These are phyloP conservation scores for Rhododendron ovatum DNA, from an alignment of 148 eudicot species.

Conservation along the genomic window DNA sequence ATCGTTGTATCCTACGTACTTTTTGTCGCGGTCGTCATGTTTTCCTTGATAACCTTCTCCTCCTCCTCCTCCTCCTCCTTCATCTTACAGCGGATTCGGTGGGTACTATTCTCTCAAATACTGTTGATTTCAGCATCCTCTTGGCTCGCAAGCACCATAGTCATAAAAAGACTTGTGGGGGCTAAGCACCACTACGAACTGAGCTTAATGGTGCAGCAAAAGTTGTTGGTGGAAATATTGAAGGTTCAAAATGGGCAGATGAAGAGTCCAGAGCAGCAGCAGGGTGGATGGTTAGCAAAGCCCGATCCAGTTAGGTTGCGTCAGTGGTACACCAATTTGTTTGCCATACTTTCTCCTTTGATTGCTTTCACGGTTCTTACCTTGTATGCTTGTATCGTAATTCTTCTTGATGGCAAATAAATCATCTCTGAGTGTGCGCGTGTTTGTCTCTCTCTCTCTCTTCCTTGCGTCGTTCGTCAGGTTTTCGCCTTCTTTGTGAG, in stretches of 20 bases:
- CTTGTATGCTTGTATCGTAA: background rate
- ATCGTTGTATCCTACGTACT: background rate
- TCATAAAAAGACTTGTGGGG: background rate
- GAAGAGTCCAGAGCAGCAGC: background rate
- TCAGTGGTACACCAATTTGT: background rate
- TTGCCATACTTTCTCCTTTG: background rate
- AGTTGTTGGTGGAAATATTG: background rate
- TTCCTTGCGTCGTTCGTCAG: no score
- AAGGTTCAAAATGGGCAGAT: background rate
- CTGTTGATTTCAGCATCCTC: background rate
- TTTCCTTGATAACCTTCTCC: background rate
- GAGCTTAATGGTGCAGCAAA: background rate
- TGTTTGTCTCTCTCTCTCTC: no score
- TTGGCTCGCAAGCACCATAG: background rate
- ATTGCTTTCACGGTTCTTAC: background rate
- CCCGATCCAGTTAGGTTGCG: background rate
- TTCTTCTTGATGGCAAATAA: background rate
- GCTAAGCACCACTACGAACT: background rate
- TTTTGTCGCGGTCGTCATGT: background rate
- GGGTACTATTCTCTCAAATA: background rate
- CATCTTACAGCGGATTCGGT: background rate
- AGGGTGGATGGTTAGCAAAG: background rate
- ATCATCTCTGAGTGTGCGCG: no score
- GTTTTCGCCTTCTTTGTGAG: no score
- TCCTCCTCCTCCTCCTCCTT: background rate